These are phyloP conservation scores for Entelexis sorbosivorans DNA, from an alignment of 1,139 yeast genomes.

Conservation along the genomic window DNA sequence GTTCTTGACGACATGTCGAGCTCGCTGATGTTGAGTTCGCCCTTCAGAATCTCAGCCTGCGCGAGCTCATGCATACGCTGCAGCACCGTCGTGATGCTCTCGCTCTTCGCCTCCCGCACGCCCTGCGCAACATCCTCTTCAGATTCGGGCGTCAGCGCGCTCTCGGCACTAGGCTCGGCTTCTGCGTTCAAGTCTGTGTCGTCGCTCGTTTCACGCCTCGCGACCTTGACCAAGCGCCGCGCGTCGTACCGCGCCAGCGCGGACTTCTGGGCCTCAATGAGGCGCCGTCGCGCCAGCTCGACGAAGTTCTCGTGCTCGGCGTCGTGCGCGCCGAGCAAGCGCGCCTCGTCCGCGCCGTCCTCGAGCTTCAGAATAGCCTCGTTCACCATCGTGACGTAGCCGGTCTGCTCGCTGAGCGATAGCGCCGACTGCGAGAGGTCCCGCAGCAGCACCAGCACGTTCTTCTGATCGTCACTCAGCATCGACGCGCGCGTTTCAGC, in stretches of 20 bases:
- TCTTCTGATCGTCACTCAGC: slow-evolving; percentile 20
- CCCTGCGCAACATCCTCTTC: slow-evolving; percentile 7
- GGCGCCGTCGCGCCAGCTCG: slow-evolving; percentile 9
- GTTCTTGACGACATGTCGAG: slow-evolving; percentile 50
- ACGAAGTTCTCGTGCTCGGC: slow-evolving; percentile 6
- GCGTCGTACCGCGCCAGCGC: not conserved
- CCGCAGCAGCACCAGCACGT: slow-evolving; percentile 7
- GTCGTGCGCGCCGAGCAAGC: slow-evolving; percentile 34
- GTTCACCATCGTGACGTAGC: slow-evolving; percentile 7
- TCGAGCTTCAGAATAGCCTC: slow-evolving; percentile 15
- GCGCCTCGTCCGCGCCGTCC: slow-evolving; percentile 26
- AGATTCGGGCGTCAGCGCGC: not conserved
- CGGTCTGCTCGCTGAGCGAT: slow-evolving; percentile 1
- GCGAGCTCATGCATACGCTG: slow-evolving; percentile 45
- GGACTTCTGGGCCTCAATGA: slow-evolving; percentile 13
- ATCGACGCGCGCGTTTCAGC: not conserved
- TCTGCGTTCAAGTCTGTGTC: not conserved
- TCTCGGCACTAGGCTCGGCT: not conserved
- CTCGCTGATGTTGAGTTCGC: slow-evolving; percentile 51
- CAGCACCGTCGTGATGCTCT: slow-evolving; percentile 38
- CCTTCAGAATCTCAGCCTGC: slow-evolving; percentile 36
- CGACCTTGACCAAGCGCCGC: slow-evolving; percentile 2
- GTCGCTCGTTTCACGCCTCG: not conserved
- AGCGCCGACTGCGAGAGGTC: slow-evolving; percentile 10
- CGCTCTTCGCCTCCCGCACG: slow-evolving; percentile 18